Evolutionary conservation across 2,329 filamentous ascomycete genomes (phyloP).

Genomic region (Pezicula carpinea): DNA sequence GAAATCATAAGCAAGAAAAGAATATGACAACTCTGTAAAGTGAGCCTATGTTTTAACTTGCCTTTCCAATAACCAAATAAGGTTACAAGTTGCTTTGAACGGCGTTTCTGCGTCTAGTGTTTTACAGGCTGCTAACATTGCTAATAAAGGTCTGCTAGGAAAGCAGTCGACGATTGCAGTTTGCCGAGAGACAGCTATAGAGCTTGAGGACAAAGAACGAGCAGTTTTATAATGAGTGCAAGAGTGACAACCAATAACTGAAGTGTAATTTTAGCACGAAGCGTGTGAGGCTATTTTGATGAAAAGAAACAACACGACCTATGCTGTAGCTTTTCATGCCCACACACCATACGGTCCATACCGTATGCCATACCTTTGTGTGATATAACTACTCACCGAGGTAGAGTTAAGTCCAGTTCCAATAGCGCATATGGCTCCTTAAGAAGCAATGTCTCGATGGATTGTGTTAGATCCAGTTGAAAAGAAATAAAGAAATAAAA

Average conservation of each 20-base stretch:
- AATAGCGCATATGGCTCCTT: slow-evolving; percentile 55
- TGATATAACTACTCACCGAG: slow-evolving; percentile 58
- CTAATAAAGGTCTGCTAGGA: too few relatives aligned
- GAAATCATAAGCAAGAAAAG: too few relatives aligned
- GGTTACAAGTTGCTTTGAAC: too few relatives aligned
- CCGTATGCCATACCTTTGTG: slow-evolving; percentile 56
- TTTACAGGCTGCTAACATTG: too few relatives aligned
- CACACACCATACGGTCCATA: too few relatives aligned
- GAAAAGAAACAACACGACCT: slow-evolving; percentile 47
- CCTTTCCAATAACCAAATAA: too few relatives aligned
- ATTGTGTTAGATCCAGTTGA: not conserved
- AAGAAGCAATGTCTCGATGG: slow-evolving; percentile 39
- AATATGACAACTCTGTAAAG: too few relatives aligned
- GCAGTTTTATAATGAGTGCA: slow-evolving; percentile 47
- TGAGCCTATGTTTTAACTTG: too few relatives aligned
- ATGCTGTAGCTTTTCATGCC: slow-evolving; percentile 45
- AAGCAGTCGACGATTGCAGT: slow-evolving; percentile 2
- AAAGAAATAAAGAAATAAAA: not conserved
- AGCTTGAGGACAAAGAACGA: slow-evolving; percentile 54
- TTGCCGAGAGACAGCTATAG: slow-evolving; percentile 36
- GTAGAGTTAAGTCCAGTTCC: slow-evolving; percentile 52
- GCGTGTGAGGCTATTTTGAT: slow-evolving; percentile 39
- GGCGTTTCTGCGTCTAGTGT: too few relatives aligned
- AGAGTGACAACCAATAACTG: slow-evolving; percentile 47
- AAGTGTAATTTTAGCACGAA: slow-evolving; percentile 50